Evolutionary conservation across 2,329 filamentous ascomycete genomes (phyloP).

Genomic region (Aspergillus hiratsukae): DNA sequence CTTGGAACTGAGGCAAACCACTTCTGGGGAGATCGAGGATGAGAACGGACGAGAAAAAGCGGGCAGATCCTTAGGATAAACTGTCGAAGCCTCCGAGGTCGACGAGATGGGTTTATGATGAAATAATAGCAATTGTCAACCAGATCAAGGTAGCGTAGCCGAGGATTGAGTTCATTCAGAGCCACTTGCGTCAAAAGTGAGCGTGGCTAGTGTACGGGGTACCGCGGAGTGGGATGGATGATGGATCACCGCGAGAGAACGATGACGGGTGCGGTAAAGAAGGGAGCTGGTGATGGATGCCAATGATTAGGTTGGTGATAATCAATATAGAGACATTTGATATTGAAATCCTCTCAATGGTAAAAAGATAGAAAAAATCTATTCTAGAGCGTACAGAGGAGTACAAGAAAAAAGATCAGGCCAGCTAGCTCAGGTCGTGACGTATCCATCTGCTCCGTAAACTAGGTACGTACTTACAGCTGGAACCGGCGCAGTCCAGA

Average conservation of each 20-base stretch:
- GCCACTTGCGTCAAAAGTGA: conserved; percentile 26
- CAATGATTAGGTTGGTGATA: not conserved
- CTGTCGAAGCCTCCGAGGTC: not conserved
- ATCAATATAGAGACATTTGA: not conserved
- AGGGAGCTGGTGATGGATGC: not conserved
- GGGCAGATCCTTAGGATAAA: not conserved
- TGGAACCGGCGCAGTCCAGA: not conserved
- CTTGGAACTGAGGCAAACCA: not conserved
- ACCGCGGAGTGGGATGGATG: not conserved
- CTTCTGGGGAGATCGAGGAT: not conserved
- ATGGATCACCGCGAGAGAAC: not conserved
- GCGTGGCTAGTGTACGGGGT: conserved; percentile 13
- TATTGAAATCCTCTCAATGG: not conserved
- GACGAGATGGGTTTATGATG: not conserved
- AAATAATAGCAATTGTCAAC: not conserved
- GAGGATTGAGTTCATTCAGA: conserved; percentile 8
- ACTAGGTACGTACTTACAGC: not conserved
- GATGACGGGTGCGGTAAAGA: not conserved
- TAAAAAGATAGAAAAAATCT: not conserved
- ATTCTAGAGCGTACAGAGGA: not conserved
- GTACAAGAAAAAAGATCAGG: not conserved
- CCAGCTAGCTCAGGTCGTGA: not conserved
- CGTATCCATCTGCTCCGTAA: not conserved
- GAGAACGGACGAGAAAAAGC: not conserved
- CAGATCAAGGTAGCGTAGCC: not conserved